phyloP scores from a whole-genome alignment of 805 yeast genomes.

The Saccharomycopsis vini region DNA sequence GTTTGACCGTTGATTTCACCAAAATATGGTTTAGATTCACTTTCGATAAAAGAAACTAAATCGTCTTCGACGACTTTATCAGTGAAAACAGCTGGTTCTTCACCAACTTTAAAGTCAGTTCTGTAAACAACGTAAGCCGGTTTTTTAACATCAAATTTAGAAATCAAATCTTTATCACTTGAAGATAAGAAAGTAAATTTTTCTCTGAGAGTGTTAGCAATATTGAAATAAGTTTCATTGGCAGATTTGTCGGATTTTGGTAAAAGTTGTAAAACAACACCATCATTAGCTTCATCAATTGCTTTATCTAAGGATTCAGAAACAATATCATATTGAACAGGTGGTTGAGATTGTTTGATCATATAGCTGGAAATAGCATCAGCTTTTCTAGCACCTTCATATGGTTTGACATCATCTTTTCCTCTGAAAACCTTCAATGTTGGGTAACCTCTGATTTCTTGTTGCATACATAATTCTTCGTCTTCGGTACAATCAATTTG shows the following conservation, averaged over 20 bases:
- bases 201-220: slow-evolving; percentile 40
- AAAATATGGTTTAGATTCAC: slow-evolving; percentile 70
- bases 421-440: slow-evolving; percentile 69
- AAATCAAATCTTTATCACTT: slow-evolving; percentile 31
- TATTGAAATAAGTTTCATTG: slow-evolving; percentile 20
- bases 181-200: slow-evolving; percentile 28
- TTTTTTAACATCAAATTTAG: slow-evolving; percentile 30
- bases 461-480: slow-evolving; percentile 57
- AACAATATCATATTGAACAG: slow-evolving; percentile 45
- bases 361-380: slow-evolving; percentile 69
- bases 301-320: slow-evolving; percentile 42
- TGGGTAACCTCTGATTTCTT: slow-evolving; percentile 75
- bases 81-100: slow-evolving; percentile 22
- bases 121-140: slow-evolving; percentile 42
- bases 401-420: slow-evolving; percentile 36
- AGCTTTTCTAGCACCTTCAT: slow-evolving; percentile 79
- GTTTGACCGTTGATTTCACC: slow-evolving; percentile 82
- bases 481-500: slow-evolving; percentile 83
- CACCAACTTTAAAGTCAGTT: slow-evolving; percentile 26
- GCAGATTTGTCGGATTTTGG: slow-evolving; percentile 26
- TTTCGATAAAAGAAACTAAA: slow-evolving; percentile 40
- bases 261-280: slow-evolving; percentile 48
- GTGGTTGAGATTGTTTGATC: slow-evolving; percentile 75
- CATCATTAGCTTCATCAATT: slow-evolving; percentile 32
- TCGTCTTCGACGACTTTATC: slow-evolving; percentile 27